Conservation (phyloP, 306 rosid species). For the Castanopsis chinensis region DNA sequence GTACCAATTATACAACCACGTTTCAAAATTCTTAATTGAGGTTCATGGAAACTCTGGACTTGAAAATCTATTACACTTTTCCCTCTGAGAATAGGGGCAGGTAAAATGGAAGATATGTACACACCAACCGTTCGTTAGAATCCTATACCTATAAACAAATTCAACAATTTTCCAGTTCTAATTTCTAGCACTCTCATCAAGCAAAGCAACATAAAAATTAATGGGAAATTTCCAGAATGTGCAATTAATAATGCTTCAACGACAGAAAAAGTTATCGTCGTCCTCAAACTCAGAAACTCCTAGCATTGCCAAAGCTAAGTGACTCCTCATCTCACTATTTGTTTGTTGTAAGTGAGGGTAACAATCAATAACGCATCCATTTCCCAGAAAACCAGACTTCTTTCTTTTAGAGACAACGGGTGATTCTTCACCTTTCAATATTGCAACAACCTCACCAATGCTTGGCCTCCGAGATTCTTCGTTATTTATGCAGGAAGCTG, state of each 20-base stretch:
- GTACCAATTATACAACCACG: not conserved
- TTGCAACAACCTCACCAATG: conserved; percentile 70
- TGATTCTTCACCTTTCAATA: conserved; percentile 77
- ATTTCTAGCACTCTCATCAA: conserved; percentile 24
- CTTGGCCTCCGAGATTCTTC: conserved; percentile 90
- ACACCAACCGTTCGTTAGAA: conserved; percentile 32
- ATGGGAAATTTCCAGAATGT: conserved; percentile 3
- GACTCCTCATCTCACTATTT: conserved; percentile 76
- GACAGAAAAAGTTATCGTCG: conserved; percentile 61
- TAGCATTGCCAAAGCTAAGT: conserved; percentile 88
- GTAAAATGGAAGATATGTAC: conserved; percentile 49
- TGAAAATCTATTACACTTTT: conserved; percentile 35
- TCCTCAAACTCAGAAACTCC: conserved; percentile 93
- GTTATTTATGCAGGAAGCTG: conserved; percentile 72
- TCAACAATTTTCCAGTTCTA: conserved; percentile 30
- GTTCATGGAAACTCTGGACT: not conserved
- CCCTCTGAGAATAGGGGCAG: conserved; percentile 32
- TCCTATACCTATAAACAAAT: conserved; percentile 62
- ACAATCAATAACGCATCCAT: conserved; percentile 73
- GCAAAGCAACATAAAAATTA: conserved; percentile 23
- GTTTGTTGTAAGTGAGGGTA: conserved; percentile 65
- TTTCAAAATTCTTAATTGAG: not conserved
- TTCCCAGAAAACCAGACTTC: conserved; percentile 71
- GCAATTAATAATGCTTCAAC: conserved; percentile 27
- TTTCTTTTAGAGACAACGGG: conserved; percentile 50